Base-by-base conservation (phyloP, 345 rosid genomes). In the Salix purpurea region DNA sequence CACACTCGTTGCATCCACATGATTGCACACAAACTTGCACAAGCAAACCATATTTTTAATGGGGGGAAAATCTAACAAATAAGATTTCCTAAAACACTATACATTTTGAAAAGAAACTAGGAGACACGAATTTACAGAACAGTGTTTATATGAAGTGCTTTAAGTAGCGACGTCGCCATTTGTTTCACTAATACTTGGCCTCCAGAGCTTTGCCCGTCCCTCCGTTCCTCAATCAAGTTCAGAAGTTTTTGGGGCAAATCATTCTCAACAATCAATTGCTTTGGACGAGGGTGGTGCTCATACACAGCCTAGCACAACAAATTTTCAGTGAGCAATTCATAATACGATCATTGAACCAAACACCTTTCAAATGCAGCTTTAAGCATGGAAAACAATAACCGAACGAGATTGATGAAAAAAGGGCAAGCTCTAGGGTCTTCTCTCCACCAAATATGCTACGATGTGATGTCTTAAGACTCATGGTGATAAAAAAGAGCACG, bases 251-350 rank as follows among this genome's bases (percentile, higher is more conserved):
- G 91, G 13, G 98, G 98, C 21, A 96, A 88, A 78, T 93, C 91
- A 67, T 93, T 96, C 91, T 96, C 99, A 76, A 96, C 95, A 5
- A 96, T 96, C 89, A 96, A 82, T 74, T 96, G 98, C 77, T 96
- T 96, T 26, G 99, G 99, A 52, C 91, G 88, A 7, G 99, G 99
- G 79, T 96, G 99, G 80, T 93, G 99, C 93, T 96, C 99, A 62
- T 96, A 96, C 19, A 96, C 99, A 69, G 98, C 92, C 99, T 96
- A 84, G 65, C 62, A 75, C 12, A 46, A 75, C 21, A 21, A 39
- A 54, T 58, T 67, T 67, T 23, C 48, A 40, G 28, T 39, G 70
- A 70, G 71, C 26, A 32, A 26, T 46, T 21, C 10, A 52, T 42
- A 52, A n/a, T 75, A 61, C 40, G 24, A 19, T 13, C 7, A 40